Evolutionary conservation across 768 basidiomycete species (phyloP).

Genomic region (Suillus subluteus): DNA sequence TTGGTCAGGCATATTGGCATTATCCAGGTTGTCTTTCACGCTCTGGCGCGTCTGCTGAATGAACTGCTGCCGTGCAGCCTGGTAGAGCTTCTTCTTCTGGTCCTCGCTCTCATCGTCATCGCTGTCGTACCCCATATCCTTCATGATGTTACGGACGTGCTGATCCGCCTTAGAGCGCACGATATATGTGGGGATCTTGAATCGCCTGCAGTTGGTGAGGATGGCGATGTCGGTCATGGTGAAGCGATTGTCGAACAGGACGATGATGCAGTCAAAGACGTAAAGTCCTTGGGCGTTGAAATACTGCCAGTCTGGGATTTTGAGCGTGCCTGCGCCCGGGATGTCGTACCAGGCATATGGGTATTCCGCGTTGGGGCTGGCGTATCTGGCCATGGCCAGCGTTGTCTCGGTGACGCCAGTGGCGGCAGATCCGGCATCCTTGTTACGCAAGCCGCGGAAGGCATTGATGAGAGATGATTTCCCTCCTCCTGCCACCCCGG

Average conservation of each 20-base stretch:
- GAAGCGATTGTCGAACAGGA: conserved; percentile 40
- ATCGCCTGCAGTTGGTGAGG: conserved; percentile 34
- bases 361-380: conserved; percentile 25
- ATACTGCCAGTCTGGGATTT: conserved; percentile 41
- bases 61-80: conserved; percentile 31
- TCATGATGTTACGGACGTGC: conserved; percentile 17
- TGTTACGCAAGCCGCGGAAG: conserved; percentile 34
- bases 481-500: conserved; percentile 34
- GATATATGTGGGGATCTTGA: conserved; percentile 39
- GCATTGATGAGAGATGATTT: conserved; percentile 38
- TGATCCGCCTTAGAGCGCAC: conserved; percentile 31
- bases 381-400: conserved; percentile 31
- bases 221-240: conserved; percentile 41
- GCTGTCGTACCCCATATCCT: conserved; percentile 32
- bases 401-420: conserved; percentile 41
- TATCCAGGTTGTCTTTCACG: conserved; percentile 28
- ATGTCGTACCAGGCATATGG: conserved; percentile 41
- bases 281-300: conserved; percentile 43
- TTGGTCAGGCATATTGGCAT: conserved; percentile 31
- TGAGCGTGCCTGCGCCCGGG: conserved; percentile 41
- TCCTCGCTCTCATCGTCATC: conserved; percentile 20
- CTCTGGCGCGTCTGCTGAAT: conserved; percentile 30
- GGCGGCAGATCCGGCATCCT: conserved; percentile 30
- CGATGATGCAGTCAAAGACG: conserved; percentile 39
- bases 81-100: conserved; percentile 24